Base-by-base conservation (phyloP, 768 basidiomycete species). In the Cubamyces sp. region DNA sequence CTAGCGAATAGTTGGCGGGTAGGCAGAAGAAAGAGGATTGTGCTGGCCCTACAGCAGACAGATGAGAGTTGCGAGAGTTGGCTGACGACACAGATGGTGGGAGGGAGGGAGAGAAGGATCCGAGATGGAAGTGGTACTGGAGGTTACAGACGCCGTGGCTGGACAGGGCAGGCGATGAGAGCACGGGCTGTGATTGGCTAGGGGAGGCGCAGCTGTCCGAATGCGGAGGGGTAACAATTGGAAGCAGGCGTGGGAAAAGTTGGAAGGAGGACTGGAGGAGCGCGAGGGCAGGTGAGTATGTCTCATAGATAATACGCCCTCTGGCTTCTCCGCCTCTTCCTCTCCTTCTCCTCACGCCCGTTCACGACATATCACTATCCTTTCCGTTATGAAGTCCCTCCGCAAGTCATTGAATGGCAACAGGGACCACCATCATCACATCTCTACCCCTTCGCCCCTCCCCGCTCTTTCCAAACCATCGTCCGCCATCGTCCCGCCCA, bases 401-500 rank as follows among this genome's bases (percentile, higher is more conserved):
- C 84, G 92, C 59, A 91, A 94, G 75, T 92, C 91, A 40, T 83
- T 93, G 71, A 88, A 86, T 71, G 80, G 82, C 50, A 77, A 80
- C 74, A 86, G 85, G 69, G 88, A 90, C 62, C 74, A 81, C 60
- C 77, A 85, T 53, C 81, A 85, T 4, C 83, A 87, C 68, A 90
- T 92, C 42, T 90, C 88, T 39, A 88, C 86, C 0, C 89, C 89
- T 4, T 71, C 85, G 0, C 87, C 87, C 3, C 74, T 90, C 25
- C 87, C 88, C 15, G 66, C 86, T 21, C 78, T 92, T 46, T 88
- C 87, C 53, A 91, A 87, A 69, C 89, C 91, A 5, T 75, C 85
- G 21, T 79, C 85, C 46, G 83, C 89, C 25, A 85, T 91, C 63
- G 75, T 88, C 0, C 94, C 94, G 1, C 95, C 97, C 2, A 92